Percentiles rank a stretch among this genome's conserved stretches.
Conservation (phyloP, 2,329 filamentous ascomycete species). For the Fusarium coffeatum region DNA sequence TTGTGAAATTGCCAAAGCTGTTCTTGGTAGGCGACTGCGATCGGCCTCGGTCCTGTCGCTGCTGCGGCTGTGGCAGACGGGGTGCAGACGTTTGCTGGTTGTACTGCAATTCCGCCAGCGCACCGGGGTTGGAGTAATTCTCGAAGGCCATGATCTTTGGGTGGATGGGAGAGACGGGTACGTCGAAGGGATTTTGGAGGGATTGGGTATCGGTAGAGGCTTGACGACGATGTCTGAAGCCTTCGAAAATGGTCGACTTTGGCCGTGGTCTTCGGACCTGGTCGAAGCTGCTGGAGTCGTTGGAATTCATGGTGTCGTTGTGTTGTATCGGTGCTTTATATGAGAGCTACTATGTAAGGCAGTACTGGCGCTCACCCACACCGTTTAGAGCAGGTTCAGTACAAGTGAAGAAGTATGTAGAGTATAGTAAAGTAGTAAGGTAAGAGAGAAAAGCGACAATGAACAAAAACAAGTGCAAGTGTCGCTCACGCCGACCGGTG, state of each 20-base stretch:
- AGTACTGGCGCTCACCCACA: conserved; percentile 5
- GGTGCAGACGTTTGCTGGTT: conserved; percentile 61
- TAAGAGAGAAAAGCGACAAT: conserved; percentile 14
- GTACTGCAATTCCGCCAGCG: conserved; percentile 67
- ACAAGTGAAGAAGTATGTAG: conserved; percentile 11
- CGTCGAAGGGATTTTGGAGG: conserved; percentile 44
- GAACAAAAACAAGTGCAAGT: conserved; percentile 26
- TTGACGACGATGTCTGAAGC: conserved; percentile 63
- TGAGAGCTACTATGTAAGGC: conserved; percentile 17
- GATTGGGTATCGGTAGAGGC: conserved; percentile 57
- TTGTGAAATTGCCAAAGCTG: conserved; percentile 54
- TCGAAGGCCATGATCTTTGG: conserved; percentile 49
- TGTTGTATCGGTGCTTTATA: conserved; percentile 12
- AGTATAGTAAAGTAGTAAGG: not conserved
- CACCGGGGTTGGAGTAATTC: conserved; percentile 55
- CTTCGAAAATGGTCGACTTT: conserved; percentile 63
- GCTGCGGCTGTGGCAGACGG: conserved; percentile 52
- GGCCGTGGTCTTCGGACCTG: conserved; percentile 54
- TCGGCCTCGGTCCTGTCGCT: conserved; percentile 51
- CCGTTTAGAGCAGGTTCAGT: conserved; percentile 7
- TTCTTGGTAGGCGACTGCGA: conserved; percentile 60
- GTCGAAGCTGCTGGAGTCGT: conserved; percentile 34
- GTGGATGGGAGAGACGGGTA: conserved; percentile 43
- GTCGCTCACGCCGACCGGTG: conserved; percentile 17
- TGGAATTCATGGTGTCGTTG: conserved; percentile 24